These are phyloP conservation scores for Sinapis alba DNA, from an alignment of 441 rosid species.

Conservation along the genomic window DNA sequence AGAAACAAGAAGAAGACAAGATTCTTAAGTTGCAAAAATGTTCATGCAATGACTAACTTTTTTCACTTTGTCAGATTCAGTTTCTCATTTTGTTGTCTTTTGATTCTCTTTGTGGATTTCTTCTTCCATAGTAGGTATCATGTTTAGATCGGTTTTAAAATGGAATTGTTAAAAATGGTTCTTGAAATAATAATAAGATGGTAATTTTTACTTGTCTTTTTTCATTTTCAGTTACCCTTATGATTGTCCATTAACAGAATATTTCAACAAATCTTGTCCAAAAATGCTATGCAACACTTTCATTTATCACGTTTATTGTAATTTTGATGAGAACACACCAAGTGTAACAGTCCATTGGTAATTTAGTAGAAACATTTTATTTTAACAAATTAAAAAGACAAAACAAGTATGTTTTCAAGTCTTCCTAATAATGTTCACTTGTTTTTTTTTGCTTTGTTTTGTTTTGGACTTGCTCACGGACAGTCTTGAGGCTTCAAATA, in stretches of 20 bases:
- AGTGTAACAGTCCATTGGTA: neutral
- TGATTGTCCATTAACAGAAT: neutral
- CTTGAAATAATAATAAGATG: conserved; percentile 17
- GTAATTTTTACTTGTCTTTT: neutral
- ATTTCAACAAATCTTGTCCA: neutral
- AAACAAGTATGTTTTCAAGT: neutral
- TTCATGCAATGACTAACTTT: conserved; percentile 20
- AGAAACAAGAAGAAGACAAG: neutral
- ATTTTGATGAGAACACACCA: neutral
- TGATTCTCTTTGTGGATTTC: conserved; percentile 2
- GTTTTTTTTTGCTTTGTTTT: neutral
- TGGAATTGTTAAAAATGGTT: conserved; percentile 29
- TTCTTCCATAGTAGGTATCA: conserved; percentile 19
- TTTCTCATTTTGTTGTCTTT: conserved; percentile 34
- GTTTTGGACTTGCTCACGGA: neutral
- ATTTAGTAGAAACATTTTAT: neutral
- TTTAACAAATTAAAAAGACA: neutral
- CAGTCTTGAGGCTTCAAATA: neutral
- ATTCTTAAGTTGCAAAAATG: conserved; percentile 21
- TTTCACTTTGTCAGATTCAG: conserved; percentile 4
- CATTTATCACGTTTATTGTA: neutral
- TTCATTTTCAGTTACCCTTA: neutral
- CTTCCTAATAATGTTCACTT: neutral
- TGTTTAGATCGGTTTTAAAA: conserved; percentile 8
- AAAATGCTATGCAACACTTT: neutral